A percentile compares a stretch with the other conserved stretches of the same genome.
These are phyloP conservation scores for Kandelia obovata DNA, from an alignment of 345 rosid species.

Conservation along the genomic window DNA sequence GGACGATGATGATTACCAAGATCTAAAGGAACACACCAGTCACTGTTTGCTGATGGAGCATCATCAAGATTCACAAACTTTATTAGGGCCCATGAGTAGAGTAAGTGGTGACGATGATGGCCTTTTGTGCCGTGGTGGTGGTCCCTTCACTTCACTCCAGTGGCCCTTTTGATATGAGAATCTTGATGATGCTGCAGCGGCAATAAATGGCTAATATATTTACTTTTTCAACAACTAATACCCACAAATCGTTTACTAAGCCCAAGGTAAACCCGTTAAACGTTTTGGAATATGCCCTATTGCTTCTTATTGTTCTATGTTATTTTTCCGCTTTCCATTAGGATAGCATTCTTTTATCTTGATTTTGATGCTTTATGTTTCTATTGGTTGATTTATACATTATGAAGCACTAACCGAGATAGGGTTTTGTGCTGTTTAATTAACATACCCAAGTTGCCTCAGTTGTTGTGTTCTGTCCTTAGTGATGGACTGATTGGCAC, in stretches of 20 bases:
- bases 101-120: conserved; percentile 11
- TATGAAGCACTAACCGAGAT: neutral
- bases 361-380: conserved; percentile 1
- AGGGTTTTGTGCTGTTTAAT: conserved; percentile 17
- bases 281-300: too few species aligned
- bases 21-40: conserved; percentile 34
- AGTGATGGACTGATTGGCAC: neutral
- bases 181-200: conserved; percentile 99
- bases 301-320: too few species aligned
- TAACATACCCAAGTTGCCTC: neutral
- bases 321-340: neutral
- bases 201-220: conserved; percentile 50
- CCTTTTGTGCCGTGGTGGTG: conserved; percentile 7
- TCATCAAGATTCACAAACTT: conserved; percentile 85
- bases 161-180: conserved; percentile 47
- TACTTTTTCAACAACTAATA: neutral
- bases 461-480: neutral
- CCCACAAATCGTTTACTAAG: too few species aligned
- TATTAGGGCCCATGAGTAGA: conserved; percentile 23
- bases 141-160: conserved; percentile 9
- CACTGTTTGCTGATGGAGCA: conserved; percentile 79
- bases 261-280: too few species aligned
- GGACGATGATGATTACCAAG: conserved; percentile 9
- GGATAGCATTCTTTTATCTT: neutral
- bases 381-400: neutral